These are phyloP conservation scores for Talaromyces wortmannii DNA, from an alignment of 495 filamentous ascomycete genomes.

Conservation along the genomic window DNA sequence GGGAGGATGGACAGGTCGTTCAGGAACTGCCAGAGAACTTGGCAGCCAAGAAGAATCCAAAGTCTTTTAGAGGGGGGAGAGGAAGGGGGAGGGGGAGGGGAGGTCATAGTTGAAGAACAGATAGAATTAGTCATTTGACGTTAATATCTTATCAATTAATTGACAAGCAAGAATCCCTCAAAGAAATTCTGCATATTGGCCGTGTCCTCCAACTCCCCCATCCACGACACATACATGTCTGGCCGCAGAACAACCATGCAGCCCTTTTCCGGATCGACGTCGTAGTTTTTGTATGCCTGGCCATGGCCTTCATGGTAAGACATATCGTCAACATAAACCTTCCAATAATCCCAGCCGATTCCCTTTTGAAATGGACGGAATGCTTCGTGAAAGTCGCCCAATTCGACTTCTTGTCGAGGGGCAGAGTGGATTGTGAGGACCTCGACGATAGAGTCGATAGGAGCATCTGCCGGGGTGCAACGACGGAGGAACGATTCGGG, in stretches of 20 bases:
- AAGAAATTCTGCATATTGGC: neutral
- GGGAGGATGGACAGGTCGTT: slow-evolving; percentile 56
- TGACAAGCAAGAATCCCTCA: neutral
- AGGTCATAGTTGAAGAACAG: neutral
- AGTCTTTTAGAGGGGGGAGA: slow-evolving; percentile 14
- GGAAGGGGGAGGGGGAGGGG: slow-evolving; percentile 1
- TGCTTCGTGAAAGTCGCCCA: slow-evolving; percentile 49
- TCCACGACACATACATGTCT: slow-evolving; percentile 59
- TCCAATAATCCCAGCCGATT: slow-evolving; percentile 55
- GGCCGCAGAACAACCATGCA: slow-evolving; percentile 56
- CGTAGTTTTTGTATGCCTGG: slow-evolving; percentile 56
- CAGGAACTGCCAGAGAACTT: slow-evolving; percentile 38
- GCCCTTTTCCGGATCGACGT: slow-evolving; percentile 45
- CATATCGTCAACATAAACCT: slow-evolving; percentile 56
- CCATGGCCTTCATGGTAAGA: slow-evolving; percentile 57
- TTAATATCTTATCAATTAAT: too few species aligned
- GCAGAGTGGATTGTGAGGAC: slow-evolving; percentile 49
- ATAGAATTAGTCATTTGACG: too few species aligned
- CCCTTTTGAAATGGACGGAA: slow-evolving; percentile 45
- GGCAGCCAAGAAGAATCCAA: slow-evolving; percentile 23
- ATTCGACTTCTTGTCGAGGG: slow-evolving; percentile 35
- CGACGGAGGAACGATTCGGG: slow-evolving; percentile 36
- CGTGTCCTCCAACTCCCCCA: slow-evolving; percentile 20
- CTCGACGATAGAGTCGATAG: slow-evolving; percentile 44
- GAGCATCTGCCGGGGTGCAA: slow-evolving; percentile 26